A percentile compares a stretch with the other conserved stretches of the same genome.
phyloP scores from a whole-genome alignment of 352 stramenopile species.

The Phytophthora vignae region DNA sequence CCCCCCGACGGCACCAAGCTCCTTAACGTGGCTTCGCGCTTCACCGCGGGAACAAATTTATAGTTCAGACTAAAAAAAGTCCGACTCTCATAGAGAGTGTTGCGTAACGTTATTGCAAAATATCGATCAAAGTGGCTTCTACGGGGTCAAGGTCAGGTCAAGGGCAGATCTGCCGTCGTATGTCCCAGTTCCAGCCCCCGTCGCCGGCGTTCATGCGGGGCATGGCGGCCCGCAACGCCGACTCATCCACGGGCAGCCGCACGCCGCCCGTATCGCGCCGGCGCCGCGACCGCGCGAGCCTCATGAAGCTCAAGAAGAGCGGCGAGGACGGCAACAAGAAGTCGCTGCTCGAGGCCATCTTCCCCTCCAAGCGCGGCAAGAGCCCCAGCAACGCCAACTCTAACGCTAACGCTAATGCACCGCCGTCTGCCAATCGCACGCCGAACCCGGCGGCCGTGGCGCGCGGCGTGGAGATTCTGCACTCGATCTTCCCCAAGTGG shows the following conservation, averaged over 20 bases:
- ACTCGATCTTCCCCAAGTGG: conserved; percentile 87
- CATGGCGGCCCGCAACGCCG: conserved; percentile 9
- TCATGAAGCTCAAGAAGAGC: conserved; percentile 41
- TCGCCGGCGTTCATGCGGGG: conserved; percentile 25
- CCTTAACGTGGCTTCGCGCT: neutral
- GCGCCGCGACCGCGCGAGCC: conserved; percentile 20
- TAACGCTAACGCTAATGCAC: neutral
- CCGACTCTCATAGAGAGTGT: too few relatives aligned
- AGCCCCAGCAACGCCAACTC: conserved; percentile 18
- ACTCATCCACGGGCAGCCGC: conserved; percentile 11
- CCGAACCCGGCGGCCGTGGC: conserved; percentile 59
- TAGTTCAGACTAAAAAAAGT: too few relatives aligned
- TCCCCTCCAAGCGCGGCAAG: conserved; percentile 56
- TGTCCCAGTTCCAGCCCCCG: conserved; percentile 38
- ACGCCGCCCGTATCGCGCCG: conserved; percentile 20
- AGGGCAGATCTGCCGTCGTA: conserved; percentile 1
- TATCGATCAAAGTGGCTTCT: neutral
- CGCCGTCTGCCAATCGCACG: conserved; percentile 12
- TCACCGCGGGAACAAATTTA: neutral
- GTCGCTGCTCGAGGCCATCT: conserved; percentile 56
- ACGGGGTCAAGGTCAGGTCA: neutral
- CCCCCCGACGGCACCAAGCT: neutral
- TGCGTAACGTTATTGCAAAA: neutral
- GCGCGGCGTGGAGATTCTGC: conserved; percentile 74
- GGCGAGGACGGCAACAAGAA: conserved; percentile 44